phyloP scores from a whole-genome alignment of 2,329 filamentous ascomycete species.

The Alternaria gaisen region DNA sequence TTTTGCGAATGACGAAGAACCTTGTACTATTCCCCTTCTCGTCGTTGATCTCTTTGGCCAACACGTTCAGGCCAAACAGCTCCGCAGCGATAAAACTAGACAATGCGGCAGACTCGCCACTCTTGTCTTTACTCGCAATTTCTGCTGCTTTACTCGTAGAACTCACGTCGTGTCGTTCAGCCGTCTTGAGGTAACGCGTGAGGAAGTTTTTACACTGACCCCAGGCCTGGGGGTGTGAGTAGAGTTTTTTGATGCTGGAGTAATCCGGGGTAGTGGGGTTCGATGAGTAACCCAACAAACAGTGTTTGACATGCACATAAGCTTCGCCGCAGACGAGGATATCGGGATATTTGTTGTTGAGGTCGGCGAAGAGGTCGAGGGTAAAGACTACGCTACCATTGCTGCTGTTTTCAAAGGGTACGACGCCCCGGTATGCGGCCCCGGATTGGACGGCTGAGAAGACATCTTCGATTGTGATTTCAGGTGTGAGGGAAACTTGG shows the following conservation, averaged over 20 bases:
- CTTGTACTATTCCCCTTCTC: constrained; percentile 78
- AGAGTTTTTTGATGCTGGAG: constrained; percentile 74
- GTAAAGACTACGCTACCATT: constrained; percentile 93
- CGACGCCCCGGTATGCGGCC: constrained; percentile 74
- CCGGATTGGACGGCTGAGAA: constrained; percentile 79
- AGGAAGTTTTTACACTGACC: constrained; percentile 87
- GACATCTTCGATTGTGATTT: constrained; percentile 69
- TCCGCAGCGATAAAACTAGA: constrained; percentile 77
- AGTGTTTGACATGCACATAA: constrained; percentile 90
- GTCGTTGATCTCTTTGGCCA: constrained; percentile 77
- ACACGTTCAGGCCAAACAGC: constrained; percentile 71
- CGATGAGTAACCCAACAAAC: constrained; percentile 69
- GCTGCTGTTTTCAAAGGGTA: constrained; percentile 95
- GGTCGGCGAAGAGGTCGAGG: constrained; percentile 86
- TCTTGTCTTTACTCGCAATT: constrained; percentile 69
- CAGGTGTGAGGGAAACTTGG: constrained; percentile 49
- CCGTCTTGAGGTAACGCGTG: constrained; percentile 70
- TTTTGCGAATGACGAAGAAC: constrained; percentile 70
- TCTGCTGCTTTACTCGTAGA: constrained; percentile 88
- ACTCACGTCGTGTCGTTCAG: constrained; percentile 83
- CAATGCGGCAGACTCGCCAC: constrained; percentile 76
- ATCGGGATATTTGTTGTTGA: constrained; percentile 68
- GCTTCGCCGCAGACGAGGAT: constrained; percentile 82
- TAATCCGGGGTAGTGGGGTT: background rate
- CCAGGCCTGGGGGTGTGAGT: constrained; percentile 95